Evolutionary conservation across 208 protist species (phyloP).

Genomic region (Novymonas esmeraldas): DNA sequence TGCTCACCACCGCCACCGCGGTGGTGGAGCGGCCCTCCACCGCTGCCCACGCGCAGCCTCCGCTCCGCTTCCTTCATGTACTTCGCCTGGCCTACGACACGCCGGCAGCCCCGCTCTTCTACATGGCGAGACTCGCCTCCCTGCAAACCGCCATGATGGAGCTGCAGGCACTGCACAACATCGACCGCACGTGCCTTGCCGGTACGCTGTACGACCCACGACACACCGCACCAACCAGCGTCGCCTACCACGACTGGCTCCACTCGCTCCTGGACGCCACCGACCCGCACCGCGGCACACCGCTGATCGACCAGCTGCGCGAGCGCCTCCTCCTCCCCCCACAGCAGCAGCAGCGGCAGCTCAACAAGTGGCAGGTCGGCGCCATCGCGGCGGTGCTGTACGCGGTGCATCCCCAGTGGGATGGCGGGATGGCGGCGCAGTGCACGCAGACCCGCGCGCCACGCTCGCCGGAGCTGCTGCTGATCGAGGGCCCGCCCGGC

Average conservation of each 20-base stretch:
- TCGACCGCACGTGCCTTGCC: conserved; percentile 56
- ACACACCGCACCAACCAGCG: conserved; percentile 34
- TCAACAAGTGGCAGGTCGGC: conserved; percentile 73
- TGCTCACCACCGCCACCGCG: conserved; percentile 34
- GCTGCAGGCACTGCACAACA: conserved; percentile 50
- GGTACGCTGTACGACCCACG: conserved; percentile 68
- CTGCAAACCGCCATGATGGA: conserved; percentile 47
- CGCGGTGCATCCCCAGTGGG: conserved; percentile 48
- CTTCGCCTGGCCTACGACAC: conserved; percentile 41
- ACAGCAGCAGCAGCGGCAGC: conserved; percentile 15
- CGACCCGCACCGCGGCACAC: conserved; percentile 6
- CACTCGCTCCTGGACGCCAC: conserved; percentile 24
- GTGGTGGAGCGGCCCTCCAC: conserved; percentile 4
- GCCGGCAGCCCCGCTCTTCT: conserved; percentile 31
- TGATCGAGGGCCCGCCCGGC: conserved; percentile 90
- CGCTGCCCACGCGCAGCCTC: neutral
- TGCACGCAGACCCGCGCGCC: neutral
- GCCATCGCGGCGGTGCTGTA: conserved; percentile 69
- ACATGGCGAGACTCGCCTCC: conserved; percentile 53
- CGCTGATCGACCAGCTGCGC: conserved; percentile 22
- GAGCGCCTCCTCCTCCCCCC: conserved; percentile 45
- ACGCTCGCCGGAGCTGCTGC: conserved; percentile 47
- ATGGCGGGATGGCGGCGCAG: conserved; percentile 12
- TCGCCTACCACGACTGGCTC: conserved; percentile 33
- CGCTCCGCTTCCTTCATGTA: conserved; percentile 57